These are phyloP conservation scores for Hypholoma sublateritium DNA, from an alignment of 768 basidiomycete genomes.

Conservation along the genomic window DNA sequence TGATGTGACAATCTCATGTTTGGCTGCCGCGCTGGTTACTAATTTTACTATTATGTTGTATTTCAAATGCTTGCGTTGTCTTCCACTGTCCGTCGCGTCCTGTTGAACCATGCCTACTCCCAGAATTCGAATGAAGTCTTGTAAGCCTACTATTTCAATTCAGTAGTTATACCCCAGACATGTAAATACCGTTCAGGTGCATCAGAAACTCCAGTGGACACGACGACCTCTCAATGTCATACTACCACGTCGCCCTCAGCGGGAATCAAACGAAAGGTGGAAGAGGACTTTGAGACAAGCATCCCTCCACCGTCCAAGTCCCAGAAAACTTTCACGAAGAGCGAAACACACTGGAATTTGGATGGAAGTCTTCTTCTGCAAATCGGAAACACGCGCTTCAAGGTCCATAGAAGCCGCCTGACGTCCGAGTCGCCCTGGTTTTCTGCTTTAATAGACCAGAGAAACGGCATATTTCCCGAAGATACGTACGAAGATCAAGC, in stretches of 20 bases:
- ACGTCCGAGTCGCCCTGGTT: conserved; percentile 16
- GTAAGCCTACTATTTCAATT: too few species aligned
- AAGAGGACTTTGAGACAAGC: background rate
- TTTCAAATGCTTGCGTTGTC: too few species aligned
- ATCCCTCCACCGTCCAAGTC: too few species aligned
- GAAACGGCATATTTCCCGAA: too few species aligned
- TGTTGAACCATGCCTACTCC: background rate
- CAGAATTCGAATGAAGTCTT: too few species aligned
- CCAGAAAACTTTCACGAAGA: conserved; percentile 12
- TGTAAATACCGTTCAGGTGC: too few species aligned
- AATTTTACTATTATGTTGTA: too few species aligned
- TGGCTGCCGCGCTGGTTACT: too few species aligned
- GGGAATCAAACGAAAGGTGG: background rate
- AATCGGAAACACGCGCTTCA: conserved; percentile 19
- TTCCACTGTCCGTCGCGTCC: background rate
- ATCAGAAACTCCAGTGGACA: too few species aligned
- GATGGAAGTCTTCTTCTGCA: conserved; percentile 27
- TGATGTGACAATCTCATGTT: background rate
- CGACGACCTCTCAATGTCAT: too few species aligned
- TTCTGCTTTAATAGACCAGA: conserved; percentile 10
- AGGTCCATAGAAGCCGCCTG: conserved; percentile 24
- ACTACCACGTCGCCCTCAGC: too few species aligned
- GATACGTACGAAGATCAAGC: background rate
- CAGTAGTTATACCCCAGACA: too few species aligned
- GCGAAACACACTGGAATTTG: conserved; percentile 20